These are phyloP conservation scores for Musa beccarii DNA, from an alignment of 176 grass and related monocot genomes.

Conservation along the genomic window DNA sequence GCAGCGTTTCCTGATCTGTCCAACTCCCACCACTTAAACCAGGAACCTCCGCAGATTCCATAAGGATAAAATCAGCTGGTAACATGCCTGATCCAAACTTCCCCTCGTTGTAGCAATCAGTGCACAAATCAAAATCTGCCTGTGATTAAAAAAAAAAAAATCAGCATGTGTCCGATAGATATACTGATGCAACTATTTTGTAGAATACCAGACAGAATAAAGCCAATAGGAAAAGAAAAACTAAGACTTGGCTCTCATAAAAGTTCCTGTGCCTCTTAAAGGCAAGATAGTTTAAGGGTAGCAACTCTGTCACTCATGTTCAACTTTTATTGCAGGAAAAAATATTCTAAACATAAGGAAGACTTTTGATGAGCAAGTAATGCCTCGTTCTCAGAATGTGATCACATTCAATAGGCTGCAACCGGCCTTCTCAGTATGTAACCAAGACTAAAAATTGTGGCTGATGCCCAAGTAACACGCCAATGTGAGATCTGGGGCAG, in stretches of 20 bases:
- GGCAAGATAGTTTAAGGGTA: background rate
- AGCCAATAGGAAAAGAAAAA: background rate
- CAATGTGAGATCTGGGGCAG: no score
- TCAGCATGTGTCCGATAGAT: background rate
- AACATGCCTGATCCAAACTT: constrained; percentile 86
- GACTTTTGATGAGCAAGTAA: no score
- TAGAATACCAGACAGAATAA: background rate
- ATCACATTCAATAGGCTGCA: no score
- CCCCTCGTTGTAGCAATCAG: constrained; percentile 76
- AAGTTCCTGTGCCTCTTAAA: no score
- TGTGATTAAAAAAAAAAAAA: constrained; percentile 27
- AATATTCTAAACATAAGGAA: no score
- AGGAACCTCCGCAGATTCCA: constrained; percentile 80
- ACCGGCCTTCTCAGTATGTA: no score
- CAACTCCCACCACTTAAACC: constrained; percentile 87
- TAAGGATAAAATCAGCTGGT: constrained; percentile 92
- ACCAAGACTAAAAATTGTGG: no score
- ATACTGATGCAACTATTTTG: background rate
- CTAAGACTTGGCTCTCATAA: background rate
- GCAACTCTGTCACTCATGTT: no score
- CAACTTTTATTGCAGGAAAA: no score
- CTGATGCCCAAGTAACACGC: no score
- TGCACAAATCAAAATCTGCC: constrained; percentile 99
- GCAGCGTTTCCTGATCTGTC: constrained; percentile 78
- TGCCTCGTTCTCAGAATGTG: no score